Percentiles rank a stretch among this genome's conserved stretches.
These are phyloP conservation scores for Scutellaria galericulata DNA, from an alignment of 257 asterid genomes.

Conservation along the genomic window DNA sequence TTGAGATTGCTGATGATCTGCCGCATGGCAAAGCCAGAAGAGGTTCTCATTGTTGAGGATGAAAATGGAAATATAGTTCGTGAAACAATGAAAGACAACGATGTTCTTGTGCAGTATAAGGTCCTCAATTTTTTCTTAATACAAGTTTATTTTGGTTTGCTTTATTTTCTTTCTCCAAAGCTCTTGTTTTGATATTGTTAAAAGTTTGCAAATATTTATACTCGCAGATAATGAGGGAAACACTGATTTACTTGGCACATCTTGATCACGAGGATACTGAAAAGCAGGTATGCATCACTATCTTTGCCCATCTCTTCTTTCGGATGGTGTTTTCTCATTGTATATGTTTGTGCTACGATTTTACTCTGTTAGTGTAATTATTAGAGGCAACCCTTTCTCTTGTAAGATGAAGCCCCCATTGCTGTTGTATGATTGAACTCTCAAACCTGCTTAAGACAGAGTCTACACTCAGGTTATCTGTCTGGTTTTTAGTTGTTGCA, in stretches of 20 bases:
- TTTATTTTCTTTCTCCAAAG: constrained; percentile 17
- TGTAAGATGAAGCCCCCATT: neutral
- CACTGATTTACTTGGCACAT: constrained; percentile 87
- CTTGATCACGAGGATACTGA: constrained; percentile 95
- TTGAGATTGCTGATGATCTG: constrained; percentile 87
- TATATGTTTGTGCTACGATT: neutral
- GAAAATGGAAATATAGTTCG: constrained; percentile 95
- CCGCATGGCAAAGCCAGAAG: constrained; percentile 98
- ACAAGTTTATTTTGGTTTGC: constrained; percentile 22
- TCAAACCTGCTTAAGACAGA: neutral
- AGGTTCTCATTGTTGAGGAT: constrained; percentile 90
- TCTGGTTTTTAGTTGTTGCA: neutral
- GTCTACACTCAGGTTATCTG: neutral
- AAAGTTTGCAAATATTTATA: constrained; percentile 24
- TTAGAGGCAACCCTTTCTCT: neutral
- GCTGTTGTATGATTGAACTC: neutral
- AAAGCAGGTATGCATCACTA: constrained; percentile 61
- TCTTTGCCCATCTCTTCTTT: constrained; percentile 16
- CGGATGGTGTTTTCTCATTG: neutral
- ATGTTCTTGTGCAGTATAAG: constrained; percentile 91
- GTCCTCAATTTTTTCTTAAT: constrained; percentile 37
- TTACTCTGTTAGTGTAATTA: constrained; percentile 1
- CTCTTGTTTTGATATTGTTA: constrained; percentile 12
- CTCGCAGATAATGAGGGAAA: constrained; percentile 89
- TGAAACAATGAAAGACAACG: constrained; percentile 95